Conservation (phyloP, 2,329 filamentous ascomycete genomes). For the Cordyceps fumosorosea region DNA sequence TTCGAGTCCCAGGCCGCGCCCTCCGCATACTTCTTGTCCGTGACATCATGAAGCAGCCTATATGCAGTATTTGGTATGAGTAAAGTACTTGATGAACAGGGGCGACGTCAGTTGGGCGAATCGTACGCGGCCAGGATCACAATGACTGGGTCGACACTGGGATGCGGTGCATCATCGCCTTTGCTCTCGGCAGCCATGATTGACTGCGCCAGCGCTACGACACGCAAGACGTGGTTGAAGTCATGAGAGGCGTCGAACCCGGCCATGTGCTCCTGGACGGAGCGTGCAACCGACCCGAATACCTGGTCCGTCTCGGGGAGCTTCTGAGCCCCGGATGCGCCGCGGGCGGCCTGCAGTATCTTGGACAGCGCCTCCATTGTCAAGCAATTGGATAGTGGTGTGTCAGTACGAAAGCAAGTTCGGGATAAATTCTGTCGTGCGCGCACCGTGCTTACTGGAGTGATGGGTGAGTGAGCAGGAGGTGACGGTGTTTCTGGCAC, state of each 20-base stretch:
- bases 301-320: background rate
- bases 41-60: constrained; percentile 80
- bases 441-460: too few relatives aligned
- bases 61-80: constrained; percentile 37
- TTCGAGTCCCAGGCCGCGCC: constrained; percentile 50
- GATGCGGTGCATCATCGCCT: constrained; percentile 12
- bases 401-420: too few relatives aligned
- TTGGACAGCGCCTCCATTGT: background rate
- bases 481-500: too few relatives aligned
- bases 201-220: constrained; percentile 61
- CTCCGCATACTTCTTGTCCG: constrained; percentile 75
- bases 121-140: background rate
- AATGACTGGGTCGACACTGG: background rate
- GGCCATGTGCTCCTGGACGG: constrained; percentile 57
- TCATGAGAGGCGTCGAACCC: constrained; percentile 83
- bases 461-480: too few relatives aligned
- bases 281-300: background rate
- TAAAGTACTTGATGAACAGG: background rate
- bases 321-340: too few relatives aligned
- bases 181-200: constrained; percentile 48
- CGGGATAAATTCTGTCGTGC: too few relatives aligned
- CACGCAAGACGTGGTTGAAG: constrained; percentile 75
- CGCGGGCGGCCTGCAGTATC: background rate
- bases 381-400: background rate
- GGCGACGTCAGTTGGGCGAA: background rate